These are phyloP conservation scores for Xylaria acuta DNA, from an alignment of 495 filamentous ascomycete genomes.

Conservation along the genomic window DNA sequence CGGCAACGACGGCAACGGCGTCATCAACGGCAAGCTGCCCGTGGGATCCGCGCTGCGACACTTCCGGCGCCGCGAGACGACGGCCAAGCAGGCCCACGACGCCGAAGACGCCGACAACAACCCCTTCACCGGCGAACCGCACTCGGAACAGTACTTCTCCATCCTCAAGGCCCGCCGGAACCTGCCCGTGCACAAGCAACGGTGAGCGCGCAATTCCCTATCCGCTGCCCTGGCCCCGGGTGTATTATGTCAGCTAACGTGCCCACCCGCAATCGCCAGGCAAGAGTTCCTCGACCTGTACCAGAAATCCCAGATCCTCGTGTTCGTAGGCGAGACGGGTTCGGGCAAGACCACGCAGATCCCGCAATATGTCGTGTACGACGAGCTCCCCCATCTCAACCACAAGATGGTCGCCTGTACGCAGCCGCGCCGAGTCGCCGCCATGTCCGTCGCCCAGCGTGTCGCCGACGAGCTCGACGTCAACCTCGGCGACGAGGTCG, in stretches of 20 bases:
- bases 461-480: conserved; percentile 98
- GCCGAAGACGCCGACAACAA: conserved; percentile 86
- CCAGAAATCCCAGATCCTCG: conserved; percentile 91
- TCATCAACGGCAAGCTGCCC: conserved; percentile 46
- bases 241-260: background rate
- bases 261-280: conserved; percentile 48
- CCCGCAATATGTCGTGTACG: conserved; percentile 95
- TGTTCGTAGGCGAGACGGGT: conserved; percentile 99
- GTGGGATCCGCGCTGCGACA: conserved; percentile 61
- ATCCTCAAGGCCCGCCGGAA: conserved; percentile 84
- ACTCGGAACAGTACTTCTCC: conserved; percentile 84
- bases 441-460: conserved; percentile 99
- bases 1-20: conserved; percentile 46
- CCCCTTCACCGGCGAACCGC: conserved; percentile 76
- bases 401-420: conserved; percentile 95
- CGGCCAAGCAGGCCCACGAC: conserved; percentile 70
- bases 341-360: conserved; percentile 99
- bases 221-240: background rate
- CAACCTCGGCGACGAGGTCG: conserved; percentile 90
- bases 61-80: conserved; percentile 82
- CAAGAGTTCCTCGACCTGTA: conserved; percentile 93
- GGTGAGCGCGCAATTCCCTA: conserved; percentile 55
- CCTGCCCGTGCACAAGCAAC: conserved; percentile 88
- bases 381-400: conserved; percentile 87
- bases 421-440: conserved; percentile 95